Percentiles rank a stretch among this genome's conserved stretches.
Evolutionary conservation across 2,329 filamentous ascomycete species (phyloP).

Genomic region (Corynespora cassiicola): DNA sequence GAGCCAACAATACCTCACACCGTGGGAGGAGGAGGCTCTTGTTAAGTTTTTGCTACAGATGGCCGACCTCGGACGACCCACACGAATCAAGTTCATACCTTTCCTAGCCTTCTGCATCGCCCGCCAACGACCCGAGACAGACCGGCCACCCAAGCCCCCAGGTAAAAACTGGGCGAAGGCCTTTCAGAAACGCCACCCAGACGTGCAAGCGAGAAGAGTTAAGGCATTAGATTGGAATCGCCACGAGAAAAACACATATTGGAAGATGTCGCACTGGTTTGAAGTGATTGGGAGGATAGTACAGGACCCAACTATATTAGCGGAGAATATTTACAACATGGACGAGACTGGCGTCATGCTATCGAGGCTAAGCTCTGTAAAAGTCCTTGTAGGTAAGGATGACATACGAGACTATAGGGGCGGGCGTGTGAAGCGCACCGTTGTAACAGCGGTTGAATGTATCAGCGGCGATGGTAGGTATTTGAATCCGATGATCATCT

Average conservation of each 20-base stretch:
- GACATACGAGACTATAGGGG: slow-evolving; percentile 18
- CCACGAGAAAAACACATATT: slow-evolving; percentile 21
- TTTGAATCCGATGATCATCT: slow-evolving; percentile 17
- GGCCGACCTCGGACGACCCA: slow-evolving; percentile 17
- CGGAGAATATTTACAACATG: slow-evolving; percentile 26
- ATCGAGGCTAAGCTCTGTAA: slow-evolving; percentile 12
- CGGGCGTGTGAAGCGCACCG: slow-evolving; percentile 16
- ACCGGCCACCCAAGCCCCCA: slow-evolving; percentile 13
- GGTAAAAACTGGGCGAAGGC: slow-evolving; percentile 21
- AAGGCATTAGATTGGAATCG: slow-evolving; percentile 21
- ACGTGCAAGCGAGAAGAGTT: slow-evolving; percentile 15
- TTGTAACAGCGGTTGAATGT: slow-evolving; percentile 17
- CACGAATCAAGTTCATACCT: slow-evolving; percentile 27
- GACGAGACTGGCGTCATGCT: slow-evolving; percentile 22
- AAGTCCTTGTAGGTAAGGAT: slow-evolving; percentile 19
- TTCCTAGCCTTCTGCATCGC: slow-evolving; percentile 21
- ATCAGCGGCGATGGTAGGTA: slow-evolving; percentile 18
- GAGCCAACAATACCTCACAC: slow-evolving; percentile 34
- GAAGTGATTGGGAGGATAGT: slow-evolving; percentile 9
- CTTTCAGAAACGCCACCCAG: slow-evolving; percentile 16
- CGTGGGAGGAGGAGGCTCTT: slow-evolving; percentile 33
- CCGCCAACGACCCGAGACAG: slow-evolving; percentile 13
- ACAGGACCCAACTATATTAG: slow-evolving; percentile 15
- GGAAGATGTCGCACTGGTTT: slow-evolving; percentile 23
- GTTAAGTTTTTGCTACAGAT: slow-evolving; percentile 22